Evolutionary conservation across 164 flowering plant species (phyloP).

Genomic region (Cinnamomum chago): DNA sequence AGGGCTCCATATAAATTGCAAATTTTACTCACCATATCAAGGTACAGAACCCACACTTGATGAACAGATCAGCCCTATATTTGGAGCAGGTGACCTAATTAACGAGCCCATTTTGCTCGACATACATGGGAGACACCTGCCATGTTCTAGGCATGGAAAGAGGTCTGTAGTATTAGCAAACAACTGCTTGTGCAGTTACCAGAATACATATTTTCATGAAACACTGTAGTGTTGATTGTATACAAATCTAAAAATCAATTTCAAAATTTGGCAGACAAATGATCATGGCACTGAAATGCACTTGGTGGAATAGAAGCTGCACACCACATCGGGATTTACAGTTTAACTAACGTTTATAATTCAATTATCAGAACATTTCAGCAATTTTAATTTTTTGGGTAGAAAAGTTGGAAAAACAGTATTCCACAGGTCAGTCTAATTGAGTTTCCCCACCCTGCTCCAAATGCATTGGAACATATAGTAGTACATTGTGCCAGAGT

Average conservation of each 20-base stretch:
- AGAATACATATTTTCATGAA: background rate
- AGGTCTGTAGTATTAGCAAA: background rate
- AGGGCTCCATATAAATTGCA: background rate
- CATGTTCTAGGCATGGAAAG: background rate
- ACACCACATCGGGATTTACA: background rate
- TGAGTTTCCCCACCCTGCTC: background rate
- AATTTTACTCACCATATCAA: background rate
- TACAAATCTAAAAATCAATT: background rate
- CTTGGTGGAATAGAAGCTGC: background rate
- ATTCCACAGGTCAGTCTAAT: background rate
- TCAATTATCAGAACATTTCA: background rate
- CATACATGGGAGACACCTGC: too few species aligned
- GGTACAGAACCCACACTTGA: background rate
- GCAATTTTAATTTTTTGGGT: background rate
- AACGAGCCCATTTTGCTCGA: too few species aligned
- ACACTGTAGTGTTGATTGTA: background rate
- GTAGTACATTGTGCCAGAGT: background rate
- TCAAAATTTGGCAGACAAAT: too few species aligned
- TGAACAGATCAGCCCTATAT: too few species aligned
- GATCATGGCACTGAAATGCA: background rate
- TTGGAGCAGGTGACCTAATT: too few species aligned
- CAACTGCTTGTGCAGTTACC: background rate
- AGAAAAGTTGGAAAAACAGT: background rate
- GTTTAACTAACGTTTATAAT: background rate
- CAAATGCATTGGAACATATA: background rate